Evolutionary conservation across 352 stramenopile species (phyloP).

Genomic region (Globisporangium spinosum): DNA sequence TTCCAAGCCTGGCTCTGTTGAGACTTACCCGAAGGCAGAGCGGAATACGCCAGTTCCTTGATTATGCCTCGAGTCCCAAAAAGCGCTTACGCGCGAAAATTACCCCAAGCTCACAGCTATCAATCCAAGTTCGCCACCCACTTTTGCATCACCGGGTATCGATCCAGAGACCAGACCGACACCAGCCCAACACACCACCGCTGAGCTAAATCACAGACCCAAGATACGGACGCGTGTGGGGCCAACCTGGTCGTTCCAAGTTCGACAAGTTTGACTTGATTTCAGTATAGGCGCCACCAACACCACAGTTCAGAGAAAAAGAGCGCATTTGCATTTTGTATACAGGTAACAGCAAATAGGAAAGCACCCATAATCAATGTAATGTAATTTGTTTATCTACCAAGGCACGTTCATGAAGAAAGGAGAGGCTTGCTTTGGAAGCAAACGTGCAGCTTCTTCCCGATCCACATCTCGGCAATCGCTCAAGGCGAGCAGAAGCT

Average conservation of each 20-base stretch:
- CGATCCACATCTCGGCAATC: too few species aligned
- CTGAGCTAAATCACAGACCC: background rate
- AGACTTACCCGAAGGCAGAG: slow-evolving; percentile 9
- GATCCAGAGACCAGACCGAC: background rate
- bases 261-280: background rate
- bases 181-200: background rate
- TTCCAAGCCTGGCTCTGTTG: background rate
- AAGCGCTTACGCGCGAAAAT: slow-evolving; percentile 21
- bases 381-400: background rate
- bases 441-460: too few species aligned
- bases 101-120: slow-evolving; percentile 15
- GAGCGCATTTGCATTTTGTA: background rate
- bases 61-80: slow-evolving; percentile 18
- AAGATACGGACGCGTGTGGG: background rate
- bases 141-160: background rate
- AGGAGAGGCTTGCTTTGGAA: too few species aligned
- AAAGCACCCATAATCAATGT: background rate
- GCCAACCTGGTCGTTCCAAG: background rate
- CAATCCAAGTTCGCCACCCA: background rate
- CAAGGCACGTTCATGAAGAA: too few species aligned
- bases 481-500: too few species aligned
- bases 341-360: background rate
- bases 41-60: slow-evolving; percentile 13
- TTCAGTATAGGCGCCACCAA: background rate
- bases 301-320: background rate